phyloP scores from a whole-genome alignment of 805 yeast species.

The Teunomyces panamensis region DNA sequence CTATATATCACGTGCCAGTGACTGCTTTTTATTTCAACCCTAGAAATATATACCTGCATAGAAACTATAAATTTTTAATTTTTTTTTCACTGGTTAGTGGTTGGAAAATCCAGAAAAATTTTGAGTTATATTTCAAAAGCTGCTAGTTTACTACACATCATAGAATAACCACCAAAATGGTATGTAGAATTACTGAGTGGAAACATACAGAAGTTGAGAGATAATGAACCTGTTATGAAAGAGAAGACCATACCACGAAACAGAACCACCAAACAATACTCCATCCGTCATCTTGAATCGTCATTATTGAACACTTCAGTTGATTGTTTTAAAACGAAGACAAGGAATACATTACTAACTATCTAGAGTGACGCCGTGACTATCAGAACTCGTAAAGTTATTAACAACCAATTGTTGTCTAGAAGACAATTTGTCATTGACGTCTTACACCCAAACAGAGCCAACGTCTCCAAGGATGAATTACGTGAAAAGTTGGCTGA shows the following conservation, averaged over 20 bases:
- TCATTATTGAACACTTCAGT: slow-evolving; percentile 35
- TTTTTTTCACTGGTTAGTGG: slow-evolving; percentile 1
- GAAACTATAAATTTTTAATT: not conserved
- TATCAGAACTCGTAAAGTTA: slow-evolving; percentile 99
- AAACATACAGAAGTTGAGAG: not conserved
- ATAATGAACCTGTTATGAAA: not conserved
- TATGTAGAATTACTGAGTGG: slow-evolving; percentile 9
- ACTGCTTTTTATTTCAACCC: not conserved
- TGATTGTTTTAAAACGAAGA: not conserved
- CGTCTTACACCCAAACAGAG: slow-evolving; percentile 98
- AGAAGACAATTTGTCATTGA: slow-evolving; percentile 99
- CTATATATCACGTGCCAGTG: not conserved
- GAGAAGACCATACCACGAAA: not conserved
- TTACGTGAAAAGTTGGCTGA: slow-evolving; percentile 91
- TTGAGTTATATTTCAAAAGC: slow-evolving; percentile 4
- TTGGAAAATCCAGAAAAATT: slow-evolving; percentile 1
- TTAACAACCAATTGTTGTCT: slow-evolving; percentile 97
- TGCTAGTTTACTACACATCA: slow-evolving; percentile 8
- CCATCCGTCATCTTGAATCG: slow-evolving; percentile 59
- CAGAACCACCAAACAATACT: not conserved
- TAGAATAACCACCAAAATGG: slow-evolving; percentile 17
- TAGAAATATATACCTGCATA: not conserved
- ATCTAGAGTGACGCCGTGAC: slow-evolving; percentile 97
- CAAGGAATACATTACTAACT: slow-evolving; percentile 17
- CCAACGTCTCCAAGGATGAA: slow-evolving; percentile 99